Evolutionary conservation across 2,329 filamentous ascomycete genomes (phyloP), one percentile per base, ranked within the genome.

Genomic region (Triangularia verruculosa): DNA sequence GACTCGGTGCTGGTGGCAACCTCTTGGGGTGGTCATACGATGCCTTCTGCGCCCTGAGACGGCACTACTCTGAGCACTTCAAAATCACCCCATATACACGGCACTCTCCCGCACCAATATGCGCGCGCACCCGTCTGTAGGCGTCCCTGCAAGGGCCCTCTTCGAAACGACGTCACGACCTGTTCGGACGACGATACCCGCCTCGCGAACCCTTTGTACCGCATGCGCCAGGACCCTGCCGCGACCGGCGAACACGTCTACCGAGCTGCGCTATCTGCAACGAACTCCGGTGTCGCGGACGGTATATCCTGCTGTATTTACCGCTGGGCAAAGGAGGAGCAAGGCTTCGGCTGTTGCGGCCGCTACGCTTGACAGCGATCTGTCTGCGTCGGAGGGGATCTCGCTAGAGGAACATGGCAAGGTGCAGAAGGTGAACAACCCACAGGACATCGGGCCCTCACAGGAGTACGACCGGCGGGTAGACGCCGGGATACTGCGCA

Each of bases 391-490:
- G n/a, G 28, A 47, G 47, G n/a, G 27, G 4, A 25, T 24, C n/a
- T 11, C 11, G 13, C 6, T 15, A 4, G 25, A 34, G 8, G 24
- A 20, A 7, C 20, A 25, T n/a, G 27, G 65, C 67, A 22, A 67
- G 62, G 5, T n/a, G n/a, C 24, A 20, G 15, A 11, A 34, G 2
- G 25, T 32, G 68, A 68, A 52, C 20, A 74, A 77, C 63, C 57
- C 67, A 11, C 76, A 79, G 55, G 73, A 77, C 51, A 74, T 80
- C 66, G 93, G 93, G 0, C 95, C 95, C 2, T 83, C 98, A 72
- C 84, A 88, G 68, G 94, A 98, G 76, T 99, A 99, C 76, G 90
- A 97, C 75, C 82, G 84, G 64, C 86, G 94, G 55, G 93, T 99
- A 8, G 81, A 87, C 55, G 79, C 82, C 52, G 92, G 93, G 11